Conservation (phyloP, 805 yeast species). For the Metschnikowia peoriensis region DNA sequence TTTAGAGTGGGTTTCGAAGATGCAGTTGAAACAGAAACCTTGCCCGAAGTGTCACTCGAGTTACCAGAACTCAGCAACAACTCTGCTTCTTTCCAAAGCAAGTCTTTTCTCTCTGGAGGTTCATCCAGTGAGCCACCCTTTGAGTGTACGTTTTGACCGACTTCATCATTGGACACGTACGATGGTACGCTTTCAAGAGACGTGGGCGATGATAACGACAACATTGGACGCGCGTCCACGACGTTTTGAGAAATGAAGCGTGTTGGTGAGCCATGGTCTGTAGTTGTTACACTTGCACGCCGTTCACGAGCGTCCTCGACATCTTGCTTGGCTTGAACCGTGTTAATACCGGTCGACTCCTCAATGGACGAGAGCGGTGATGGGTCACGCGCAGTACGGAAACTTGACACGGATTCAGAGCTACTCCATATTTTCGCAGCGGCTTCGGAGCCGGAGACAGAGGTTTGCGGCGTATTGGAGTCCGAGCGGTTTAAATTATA, state of each 20-base stretch:
- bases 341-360: constrained; percentile 4
- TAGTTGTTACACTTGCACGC: not conserved
- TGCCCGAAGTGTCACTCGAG: not conserved
- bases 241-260: not conserved
- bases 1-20: not conserved
- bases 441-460: constrained; percentile 21
- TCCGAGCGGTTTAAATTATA: constrained; percentile 23
- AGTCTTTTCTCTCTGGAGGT: not conserved
- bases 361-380: constrained; percentile 13
- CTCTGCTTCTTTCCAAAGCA: not conserved
- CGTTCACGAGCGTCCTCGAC: not conserved
- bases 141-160: not conserved
- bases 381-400: constrained; percentile 7
- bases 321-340: not conserved
- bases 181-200: constrained; percentile 6
- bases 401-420: constrained; percentile 11
- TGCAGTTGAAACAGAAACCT: not conserved
- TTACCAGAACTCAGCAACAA: not conserved
- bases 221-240: not conserved
- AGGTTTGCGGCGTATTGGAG: constrained; percentile 34
- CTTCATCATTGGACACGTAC: not conserved
- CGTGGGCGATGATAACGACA: constrained; percentile 1
- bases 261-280: too few species aligned
- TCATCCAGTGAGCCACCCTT: not conserved
- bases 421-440: constrained; percentile 8